Conservation (phyloP, 106 monocot species). For the Allium sativum region DNA sequence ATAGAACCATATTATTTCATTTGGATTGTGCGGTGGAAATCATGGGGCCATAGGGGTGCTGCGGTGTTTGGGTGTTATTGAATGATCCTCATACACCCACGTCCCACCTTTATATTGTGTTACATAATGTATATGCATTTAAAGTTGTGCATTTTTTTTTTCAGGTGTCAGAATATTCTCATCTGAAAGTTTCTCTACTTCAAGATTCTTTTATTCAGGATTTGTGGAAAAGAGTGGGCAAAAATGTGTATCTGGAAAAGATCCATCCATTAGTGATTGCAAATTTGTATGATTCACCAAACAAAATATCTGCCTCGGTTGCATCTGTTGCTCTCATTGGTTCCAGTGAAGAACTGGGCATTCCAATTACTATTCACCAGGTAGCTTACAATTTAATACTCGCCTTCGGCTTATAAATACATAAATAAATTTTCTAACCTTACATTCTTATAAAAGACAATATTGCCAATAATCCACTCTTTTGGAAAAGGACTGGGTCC, state of each 20-base stretch:
- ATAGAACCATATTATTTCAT: too few relatives aligned
- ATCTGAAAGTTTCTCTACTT: conserved; percentile 79
- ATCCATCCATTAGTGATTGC: conserved; percentile 70
- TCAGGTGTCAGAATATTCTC: conserved; percentile 60
- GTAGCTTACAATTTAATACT: conserved; percentile 10
- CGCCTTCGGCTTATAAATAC: conserved; percentile 1
- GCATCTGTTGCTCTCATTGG: conserved; percentile 76
- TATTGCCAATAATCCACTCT: conserved; percentile 69
- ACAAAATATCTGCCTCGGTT: conserved; percentile 57
- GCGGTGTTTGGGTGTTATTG: too few relatives aligned
- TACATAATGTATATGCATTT: too few relatives aligned
- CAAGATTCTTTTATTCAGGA: conserved; percentile 89
- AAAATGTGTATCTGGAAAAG: conserved; percentile 75
- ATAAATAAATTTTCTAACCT: conserved; percentile 9
- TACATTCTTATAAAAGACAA: conserved; percentile 40
- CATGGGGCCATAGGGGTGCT: too few relatives aligned
- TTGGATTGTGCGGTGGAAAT: too few relatives aligned
- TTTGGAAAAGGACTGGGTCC: conserved; percentile 80
- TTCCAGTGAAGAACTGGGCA: conserved; percentile 87
- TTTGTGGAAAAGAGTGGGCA: conserved; percentile 80
- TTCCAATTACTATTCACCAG: conserved; percentile 93
- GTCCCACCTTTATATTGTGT: too few relatives aligned
- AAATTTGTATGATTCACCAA: conserved; percentile 58
- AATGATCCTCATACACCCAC: too few relatives aligned
- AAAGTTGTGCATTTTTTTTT: background rate